Evolutionary conservation across 345 rosid species (phyloP), one percentile per base, ranked within the genome.

Genomic region (Reutealis trisperma): DNA sequence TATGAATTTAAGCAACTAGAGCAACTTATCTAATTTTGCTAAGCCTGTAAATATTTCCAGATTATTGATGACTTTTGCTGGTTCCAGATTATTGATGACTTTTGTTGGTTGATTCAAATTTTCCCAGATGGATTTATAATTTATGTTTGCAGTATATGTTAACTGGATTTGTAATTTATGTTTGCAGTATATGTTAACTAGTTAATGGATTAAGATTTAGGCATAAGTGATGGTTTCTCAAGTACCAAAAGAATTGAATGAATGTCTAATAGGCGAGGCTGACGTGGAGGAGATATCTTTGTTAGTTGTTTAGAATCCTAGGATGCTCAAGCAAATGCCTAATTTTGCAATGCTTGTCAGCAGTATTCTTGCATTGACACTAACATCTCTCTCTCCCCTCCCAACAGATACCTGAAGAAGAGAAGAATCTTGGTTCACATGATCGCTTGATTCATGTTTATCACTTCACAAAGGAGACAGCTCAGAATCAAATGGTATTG

Each of bases 361-460:
- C 59, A 51, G 79, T 45, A 2, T 64, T 27, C 2, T 59, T 58
- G 12, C 49, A 58, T 68, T 61, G 55, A 63, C 25, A 8, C 27
- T 70, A 32, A 62, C 52, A 8, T 52, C 14, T 55, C 41, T 44
- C 47, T 16, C 11, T 59, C 14, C 47, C 58, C 12, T 0, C 70
- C 72, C 55, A 37, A 21, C 87, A 96, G 99, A 85, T 96, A 30
- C 97, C 97, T 0, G 99, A 96, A 75, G 99, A 96, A 84, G 99
- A 96, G 88, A 96, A 92, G 81, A 86, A 88, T 84, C 90, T 96
- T 70, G 98, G 98, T 76, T 92, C 93, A 52, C 86, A 88, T 75
- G 98, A 90, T 84, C 98, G 97, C 57, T 84, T 96, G 77, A 89
- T 96, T 80, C 96, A 92, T 77, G 98, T 94, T 54, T 94, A 91